A percentile compares a stretch with the other conserved stretches of the same genome.
These are phyloP conservation scores for Pseudopyrenochaeta lycopersici DNA, from an alignment of 2,329 filamentous ascomycete species.

Conservation along the genomic window DNA sequence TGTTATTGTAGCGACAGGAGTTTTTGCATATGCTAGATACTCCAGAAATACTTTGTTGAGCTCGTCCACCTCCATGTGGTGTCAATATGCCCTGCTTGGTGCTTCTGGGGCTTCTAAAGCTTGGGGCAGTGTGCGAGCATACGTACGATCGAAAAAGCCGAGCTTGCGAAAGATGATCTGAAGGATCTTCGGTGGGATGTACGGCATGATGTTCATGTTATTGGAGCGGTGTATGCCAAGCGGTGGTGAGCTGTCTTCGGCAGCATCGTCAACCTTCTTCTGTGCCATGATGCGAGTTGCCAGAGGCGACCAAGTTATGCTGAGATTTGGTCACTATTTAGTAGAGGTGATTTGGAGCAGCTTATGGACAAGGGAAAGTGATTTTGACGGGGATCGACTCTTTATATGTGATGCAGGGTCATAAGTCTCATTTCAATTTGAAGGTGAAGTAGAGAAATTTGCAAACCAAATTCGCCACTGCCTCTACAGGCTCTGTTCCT, in stretches of 20 bases:
- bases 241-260: too few species aligned
- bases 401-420: neutral
- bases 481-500: too few species aligned
- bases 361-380: neutral
- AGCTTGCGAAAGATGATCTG: slow-evolving; percentile 1
- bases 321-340: neutral
- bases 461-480: neutral
- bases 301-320: too few species aligned
- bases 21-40: neutral
- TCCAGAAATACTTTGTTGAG: neutral
- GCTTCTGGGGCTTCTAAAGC: neutral
- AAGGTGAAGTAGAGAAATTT: neutral
- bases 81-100: too few species aligned
- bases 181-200: slow-evolving; percentile 1
- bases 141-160: neutral
- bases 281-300: too few species aligned
- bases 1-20: neutral
- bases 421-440: neutral
- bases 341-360: neutral
- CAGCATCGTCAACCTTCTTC: too few species aligned
- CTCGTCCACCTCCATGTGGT: too few species aligned
- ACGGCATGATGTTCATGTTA: neutral
- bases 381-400: neutral
- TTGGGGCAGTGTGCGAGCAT: neutral
- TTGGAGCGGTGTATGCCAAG: neutral